Conservation (phyloP, 2,329 filamentous ascomycete genomes). For the Acephala macrosclerotiorum region DNA sequence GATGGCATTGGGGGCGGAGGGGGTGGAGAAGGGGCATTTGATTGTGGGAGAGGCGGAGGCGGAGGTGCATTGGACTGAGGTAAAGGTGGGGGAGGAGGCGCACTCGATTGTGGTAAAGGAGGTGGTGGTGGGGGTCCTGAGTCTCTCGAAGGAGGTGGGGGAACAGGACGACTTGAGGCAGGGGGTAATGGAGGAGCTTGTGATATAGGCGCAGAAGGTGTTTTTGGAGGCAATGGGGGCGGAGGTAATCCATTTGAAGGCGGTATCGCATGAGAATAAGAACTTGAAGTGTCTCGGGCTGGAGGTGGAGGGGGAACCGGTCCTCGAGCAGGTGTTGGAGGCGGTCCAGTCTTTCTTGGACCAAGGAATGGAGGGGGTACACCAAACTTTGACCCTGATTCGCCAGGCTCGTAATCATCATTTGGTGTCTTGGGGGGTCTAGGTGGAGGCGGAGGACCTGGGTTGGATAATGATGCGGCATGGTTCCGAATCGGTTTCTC, state of each 20-base stretch:
- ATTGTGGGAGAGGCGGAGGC: conserved; percentile 36
- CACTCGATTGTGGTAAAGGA: conserved; percentile 53
- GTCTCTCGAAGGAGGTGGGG: conserved; percentile 53
- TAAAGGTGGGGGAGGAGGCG: conserved; percentile 48
- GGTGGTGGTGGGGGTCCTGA: conserved; percentile 54
- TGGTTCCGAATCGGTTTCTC: conserved; percentile 48
- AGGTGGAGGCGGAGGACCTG: conserved; percentile 72
- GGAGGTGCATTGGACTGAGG: conserved; percentile 41
- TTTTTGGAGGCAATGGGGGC: conserved; percentile 51
- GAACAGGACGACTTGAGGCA: conserved; percentile 43
- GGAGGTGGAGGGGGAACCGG: conserved; percentile 75
- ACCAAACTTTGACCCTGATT: conserved; percentile 64
- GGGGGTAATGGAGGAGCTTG: conserved; percentile 41
- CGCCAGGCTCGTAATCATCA: conserved; percentile 65
- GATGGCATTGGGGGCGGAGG: conserved; percentile 49
- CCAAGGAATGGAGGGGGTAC: conserved; percentile 84
- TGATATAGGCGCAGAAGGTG: conserved; percentile 48
- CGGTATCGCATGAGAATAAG: conserved; percentile 48
- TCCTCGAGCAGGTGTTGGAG: conserved; percentile 77
- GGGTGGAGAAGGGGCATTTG: conserved; percentile 47
- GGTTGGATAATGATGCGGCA: conserved; percentile 56
- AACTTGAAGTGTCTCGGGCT: conserved; percentile 54
- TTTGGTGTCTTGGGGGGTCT: conserved; percentile 74
- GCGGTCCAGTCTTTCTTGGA: conserved; percentile 69
- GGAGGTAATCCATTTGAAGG: conserved; percentile 44